Percentiles rank a stretch among this genome's conserved stretches.
phyloP scores from a whole-genome alignment of 106 monocot species.

The Allium cepa region DNA sequence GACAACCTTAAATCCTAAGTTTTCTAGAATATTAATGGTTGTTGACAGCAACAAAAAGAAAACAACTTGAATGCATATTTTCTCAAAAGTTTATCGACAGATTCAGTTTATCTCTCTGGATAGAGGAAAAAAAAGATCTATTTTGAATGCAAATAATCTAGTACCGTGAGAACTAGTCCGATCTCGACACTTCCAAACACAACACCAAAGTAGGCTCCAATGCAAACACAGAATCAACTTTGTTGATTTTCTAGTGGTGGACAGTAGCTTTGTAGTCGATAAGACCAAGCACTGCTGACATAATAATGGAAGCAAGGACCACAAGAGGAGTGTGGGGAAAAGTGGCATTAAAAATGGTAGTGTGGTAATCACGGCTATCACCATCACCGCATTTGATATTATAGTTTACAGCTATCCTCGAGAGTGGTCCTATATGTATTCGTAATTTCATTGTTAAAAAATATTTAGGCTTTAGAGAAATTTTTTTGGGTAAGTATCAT shows the following conservation, averaged over 20 bases:
- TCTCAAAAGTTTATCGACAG: neutral
- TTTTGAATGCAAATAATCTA: neutral
- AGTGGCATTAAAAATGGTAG: constrained; percentile 74
- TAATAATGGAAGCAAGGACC: constrained; percentile 79
- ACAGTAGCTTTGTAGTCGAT: constrained; percentile 69
- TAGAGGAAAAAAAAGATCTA: neutral
- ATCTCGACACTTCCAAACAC: constrained; percentile 80
- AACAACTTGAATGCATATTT: no score
- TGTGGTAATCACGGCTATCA: constrained; percentile 68
- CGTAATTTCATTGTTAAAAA: neutral
- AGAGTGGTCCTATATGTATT: constrained; percentile 54
- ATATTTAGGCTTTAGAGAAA: no score
- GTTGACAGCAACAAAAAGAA: no score
- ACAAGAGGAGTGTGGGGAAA: constrained; percentile 89
- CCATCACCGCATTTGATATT: constrained; percentile 89
- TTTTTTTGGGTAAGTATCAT: no score
- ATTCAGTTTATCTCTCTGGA: neutral
- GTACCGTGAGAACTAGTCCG: constrained; percentile 61
- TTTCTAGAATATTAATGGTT: no score
- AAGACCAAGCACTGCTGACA: constrained; percentile 78
- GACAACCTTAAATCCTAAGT: constrained; percentile 26
- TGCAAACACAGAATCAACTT: constrained; percentile 83
- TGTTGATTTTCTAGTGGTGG: constrained; percentile 84
- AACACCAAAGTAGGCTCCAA: constrained; percentile 76
- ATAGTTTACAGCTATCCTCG: constrained; percentile 83